Conservation (phyloP, 2,329 filamentous ascomycete genomes). For the Ophiobolus disseminans region DNA sequence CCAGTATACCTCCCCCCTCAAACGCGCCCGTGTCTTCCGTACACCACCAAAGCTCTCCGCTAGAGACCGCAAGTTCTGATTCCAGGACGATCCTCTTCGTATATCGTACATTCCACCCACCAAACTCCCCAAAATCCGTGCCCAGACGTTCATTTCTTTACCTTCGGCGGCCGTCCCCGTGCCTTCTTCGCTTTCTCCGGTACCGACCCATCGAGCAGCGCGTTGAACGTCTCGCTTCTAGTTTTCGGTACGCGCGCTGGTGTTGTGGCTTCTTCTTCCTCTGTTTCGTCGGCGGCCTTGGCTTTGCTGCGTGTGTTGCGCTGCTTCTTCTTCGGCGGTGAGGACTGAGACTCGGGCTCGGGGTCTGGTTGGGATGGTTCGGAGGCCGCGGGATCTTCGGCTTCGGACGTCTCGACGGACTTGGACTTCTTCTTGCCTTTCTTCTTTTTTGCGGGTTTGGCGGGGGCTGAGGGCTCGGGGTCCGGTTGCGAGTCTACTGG, state of each 20-base stretch:
- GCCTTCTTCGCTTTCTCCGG: background rate
- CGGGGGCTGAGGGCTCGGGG: no score
- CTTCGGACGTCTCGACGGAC: constrained; percentile 1
- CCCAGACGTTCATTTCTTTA: no score
- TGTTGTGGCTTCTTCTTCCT: constrained; percentile 2
- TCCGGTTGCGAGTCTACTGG: no score
- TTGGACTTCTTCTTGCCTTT: constrained; percentile 6
- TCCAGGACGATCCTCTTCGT: no score
- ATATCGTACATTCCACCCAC: no score
- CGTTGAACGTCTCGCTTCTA: constrained; percentile 34
- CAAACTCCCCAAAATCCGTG: no score
- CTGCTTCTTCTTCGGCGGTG: constrained; percentile 1
- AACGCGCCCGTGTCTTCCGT: no score
- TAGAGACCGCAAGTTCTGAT: no score
- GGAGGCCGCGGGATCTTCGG: background rate
- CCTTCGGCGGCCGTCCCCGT: constrained; percentile 14
- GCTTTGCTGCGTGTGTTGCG: constrained; percentile 9
- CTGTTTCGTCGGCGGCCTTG: background rate
- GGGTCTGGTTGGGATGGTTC: background rate
- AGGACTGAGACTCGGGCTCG: background rate
- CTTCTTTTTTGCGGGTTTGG: background rate
- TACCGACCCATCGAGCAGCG: constrained; percentile 26
- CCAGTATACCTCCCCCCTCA: no score
- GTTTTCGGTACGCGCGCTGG: constrained; percentile 24
- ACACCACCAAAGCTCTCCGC: no score